A percentile compares a stretch with the other conserved stretches of the same genome.
Conservation (phyloP, 176 grass and related monocot genomes). For the Juncus inflexus region DNA sequence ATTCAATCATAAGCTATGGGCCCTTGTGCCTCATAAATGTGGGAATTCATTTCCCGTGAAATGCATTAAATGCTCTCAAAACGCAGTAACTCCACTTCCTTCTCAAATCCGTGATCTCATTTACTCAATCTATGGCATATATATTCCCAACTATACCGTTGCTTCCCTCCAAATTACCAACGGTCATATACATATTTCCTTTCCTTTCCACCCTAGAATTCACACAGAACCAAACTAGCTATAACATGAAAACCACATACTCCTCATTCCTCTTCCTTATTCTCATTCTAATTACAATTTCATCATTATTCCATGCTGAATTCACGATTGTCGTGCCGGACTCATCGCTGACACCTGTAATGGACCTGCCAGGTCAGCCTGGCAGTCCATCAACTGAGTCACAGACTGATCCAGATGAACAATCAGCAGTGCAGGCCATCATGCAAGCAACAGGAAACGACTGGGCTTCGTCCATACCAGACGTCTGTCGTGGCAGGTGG, state of each 20-base stretch:
- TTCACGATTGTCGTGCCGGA: slow-evolving; percentile 84
- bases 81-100: slow-evolving; percentile 38
- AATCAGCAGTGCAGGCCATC: slow-evolving; percentile 64
- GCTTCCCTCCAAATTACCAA: slow-evolving; percentile 41
- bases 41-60: slow-evolving; percentile 70
- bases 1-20: slow-evolving; percentile 22
- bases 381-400: slow-evolving; percentile 52
- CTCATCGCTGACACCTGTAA: slow-evolving; percentile 37
- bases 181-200: slow-evolving; percentile 15
- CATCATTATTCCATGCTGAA: slow-evolving; percentile 31
- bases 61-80: slow-evolving; percentile 58
- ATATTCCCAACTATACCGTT: slow-evolving; percentile 37
- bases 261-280: background rate
- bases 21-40: slow-evolving; percentile 21
- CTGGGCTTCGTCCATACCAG: slow-evolving; percentile 56
- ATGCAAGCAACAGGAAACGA: slow-evolving; percentile 81
- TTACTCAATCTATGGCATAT: slow-evolving; percentile 44
- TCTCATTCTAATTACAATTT: background rate
- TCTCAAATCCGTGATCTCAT: slow-evolving; percentile 62
- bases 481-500: slow-evolving; percentile 91
- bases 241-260: slow-evolving; percentile 5
- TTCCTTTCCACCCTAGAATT: background rate
- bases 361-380: slow-evolving; percentile 40
- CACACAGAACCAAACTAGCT: background rate
- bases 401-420: slow-evolving; percentile 63